Evolutionary conservation across 192 early-diverging fungal genomes (phyloP).

Genomic region (Linnemannia exigua): DNA sequence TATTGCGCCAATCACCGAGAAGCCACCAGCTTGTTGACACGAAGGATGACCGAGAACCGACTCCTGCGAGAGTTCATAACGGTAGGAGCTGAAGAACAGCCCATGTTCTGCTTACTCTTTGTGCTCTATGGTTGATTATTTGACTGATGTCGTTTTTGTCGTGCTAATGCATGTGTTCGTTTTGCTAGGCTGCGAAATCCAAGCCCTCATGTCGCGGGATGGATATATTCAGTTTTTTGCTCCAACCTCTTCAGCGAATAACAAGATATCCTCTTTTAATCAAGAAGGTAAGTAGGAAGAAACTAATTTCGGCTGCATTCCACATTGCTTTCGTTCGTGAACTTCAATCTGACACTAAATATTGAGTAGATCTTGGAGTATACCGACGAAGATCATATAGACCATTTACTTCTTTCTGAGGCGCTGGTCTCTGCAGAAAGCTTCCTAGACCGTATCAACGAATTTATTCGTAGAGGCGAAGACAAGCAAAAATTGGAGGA

Average conservation of each 20-base stretch:
- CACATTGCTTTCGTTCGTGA: neutral
- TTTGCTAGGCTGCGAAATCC: constrained; percentile 63
- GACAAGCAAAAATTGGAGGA: constrained; percentile 70
- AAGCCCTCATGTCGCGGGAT: constrained; percentile 76
- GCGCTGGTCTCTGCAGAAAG: constrained; percentile 79
- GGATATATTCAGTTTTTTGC: constrained; percentile 84
- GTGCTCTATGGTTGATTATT: constrained; percentile 73
- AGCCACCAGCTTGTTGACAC: constrained; percentile 66
- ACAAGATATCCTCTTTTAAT: constrained; percentile 94
- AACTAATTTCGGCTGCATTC: no score
- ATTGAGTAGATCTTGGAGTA: constrained; percentile 74
- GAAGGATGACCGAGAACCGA: constrained; percentile 24
- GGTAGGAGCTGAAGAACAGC: constrained; percentile 57
- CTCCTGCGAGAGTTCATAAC: constrained; percentile 56
- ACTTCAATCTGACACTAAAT: neutral
- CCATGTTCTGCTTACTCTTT: no score
- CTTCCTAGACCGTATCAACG: constrained; percentile 87
- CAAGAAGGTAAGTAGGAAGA: constrained; percentile 66
- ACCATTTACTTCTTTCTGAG: constrained; percentile 73
- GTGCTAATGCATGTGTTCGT: constrained; percentile 13
- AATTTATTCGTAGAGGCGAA: constrained; percentile 77
- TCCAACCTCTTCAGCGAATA: constrained; percentile 94
- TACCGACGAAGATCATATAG: constrained; percentile 84
- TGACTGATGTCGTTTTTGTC: constrained; percentile 52
- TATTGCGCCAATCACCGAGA: constrained; percentile 86